phyloP scores from a whole-genome alignment of 2,329 filamentous ascomycete species.

The Chaetomium strumarium region DNA sequence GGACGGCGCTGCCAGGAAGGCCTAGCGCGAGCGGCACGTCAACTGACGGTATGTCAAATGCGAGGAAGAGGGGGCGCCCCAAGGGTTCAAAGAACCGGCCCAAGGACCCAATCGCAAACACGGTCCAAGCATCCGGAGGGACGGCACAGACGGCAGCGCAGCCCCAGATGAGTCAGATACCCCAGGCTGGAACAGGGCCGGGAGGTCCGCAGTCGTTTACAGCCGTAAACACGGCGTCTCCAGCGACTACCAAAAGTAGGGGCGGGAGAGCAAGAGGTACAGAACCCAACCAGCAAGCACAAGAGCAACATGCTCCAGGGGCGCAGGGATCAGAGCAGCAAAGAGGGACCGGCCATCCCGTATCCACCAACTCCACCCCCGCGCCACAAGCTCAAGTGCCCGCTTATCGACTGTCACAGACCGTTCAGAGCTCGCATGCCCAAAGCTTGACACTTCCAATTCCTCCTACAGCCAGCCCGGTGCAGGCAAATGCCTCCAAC shows the following conservation, averaged over 20 bases:
- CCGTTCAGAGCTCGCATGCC: conserved; percentile 1
- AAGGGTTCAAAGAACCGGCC: conserved; percentile 49
- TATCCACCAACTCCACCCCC: conserved; percentile 1
- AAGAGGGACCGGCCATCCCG: not conserved
- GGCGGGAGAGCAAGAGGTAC: conserved; percentile 40
- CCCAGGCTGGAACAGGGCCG: not conserved
- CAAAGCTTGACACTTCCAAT: conserved; percentile 7
- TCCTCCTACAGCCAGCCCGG: conserved; percentile 10
- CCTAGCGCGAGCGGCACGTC: not conserved
- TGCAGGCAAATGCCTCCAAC: conserved; percentile 6
- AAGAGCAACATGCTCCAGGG: not conserved
- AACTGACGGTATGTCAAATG: conserved; percentile 21
- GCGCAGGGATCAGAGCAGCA: not conserved
- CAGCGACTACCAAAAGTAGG: conserved; percentile 21
- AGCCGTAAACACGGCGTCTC: conserved; percentile 15
- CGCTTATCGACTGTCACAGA: conserved; percentile 1
- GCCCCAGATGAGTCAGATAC: not conserved
- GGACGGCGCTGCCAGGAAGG: conserved; percentile 15
- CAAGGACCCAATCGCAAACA: conserved; percentile 27
- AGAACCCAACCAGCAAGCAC: conserved; percentile 32
- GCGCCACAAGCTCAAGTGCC: not conserved
- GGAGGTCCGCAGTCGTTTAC: conserved; percentile 19
- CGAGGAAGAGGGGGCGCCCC: conserved; percentile 42
- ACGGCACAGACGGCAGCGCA: not conserved
- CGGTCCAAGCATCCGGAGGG: not conserved